Conservation (phyloP, 2,329 filamentous ascomycete species). For the Biscogniauxia mediterranea region DNA sequence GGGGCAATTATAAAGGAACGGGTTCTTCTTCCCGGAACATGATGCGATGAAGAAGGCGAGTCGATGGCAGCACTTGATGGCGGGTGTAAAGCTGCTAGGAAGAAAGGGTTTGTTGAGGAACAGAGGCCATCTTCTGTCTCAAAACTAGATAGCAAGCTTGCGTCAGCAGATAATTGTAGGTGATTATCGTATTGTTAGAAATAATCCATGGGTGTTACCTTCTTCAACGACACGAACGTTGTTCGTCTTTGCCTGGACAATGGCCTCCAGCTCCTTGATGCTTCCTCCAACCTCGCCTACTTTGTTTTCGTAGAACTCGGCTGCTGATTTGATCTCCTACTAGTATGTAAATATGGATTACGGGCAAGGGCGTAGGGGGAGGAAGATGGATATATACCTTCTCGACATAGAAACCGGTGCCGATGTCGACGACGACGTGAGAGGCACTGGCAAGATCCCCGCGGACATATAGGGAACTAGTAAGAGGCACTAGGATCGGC, state of each 20-base stretch:
- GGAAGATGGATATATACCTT: conserved; percentile 56
- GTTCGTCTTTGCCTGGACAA: conserved; percentile 70
- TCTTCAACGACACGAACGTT: conserved; percentile 89
- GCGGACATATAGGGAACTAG: conserved; percentile 90
- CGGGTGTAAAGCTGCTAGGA: neutral
- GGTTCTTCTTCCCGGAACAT: too few relatives aligned
- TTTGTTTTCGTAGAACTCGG: conserved; percentile 57
- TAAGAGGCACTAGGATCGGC: conserved; percentile 85
- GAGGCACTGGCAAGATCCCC: conserved; percentile 73
- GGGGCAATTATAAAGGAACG: too few relatives aligned
- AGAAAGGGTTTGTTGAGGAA: conserved; percentile 17
- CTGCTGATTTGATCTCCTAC: conserved; percentile 53
- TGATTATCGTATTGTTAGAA: conserved; percentile 20
- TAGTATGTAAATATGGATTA: conserved; percentile 10
- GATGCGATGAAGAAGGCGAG: too few relatives aligned
- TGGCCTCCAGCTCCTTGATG: conserved; percentile 55
- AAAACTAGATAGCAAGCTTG: conserved; percentile 33
- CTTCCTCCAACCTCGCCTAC: conserved; percentile 52
- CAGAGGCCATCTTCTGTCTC: conserved; percentile 42
- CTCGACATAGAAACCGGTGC: conserved; percentile 55
- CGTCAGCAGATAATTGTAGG: conserved; percentile 15
- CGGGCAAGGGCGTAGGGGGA: neutral
- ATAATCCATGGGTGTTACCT: conserved; percentile 47
- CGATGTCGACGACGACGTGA: conserved; percentile 53
- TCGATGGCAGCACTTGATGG: neutral